Evolutionary conservation across 2,329 filamentous ascomycete genomes (phyloP).

Genomic region (Neonectria punicea): DNA sequence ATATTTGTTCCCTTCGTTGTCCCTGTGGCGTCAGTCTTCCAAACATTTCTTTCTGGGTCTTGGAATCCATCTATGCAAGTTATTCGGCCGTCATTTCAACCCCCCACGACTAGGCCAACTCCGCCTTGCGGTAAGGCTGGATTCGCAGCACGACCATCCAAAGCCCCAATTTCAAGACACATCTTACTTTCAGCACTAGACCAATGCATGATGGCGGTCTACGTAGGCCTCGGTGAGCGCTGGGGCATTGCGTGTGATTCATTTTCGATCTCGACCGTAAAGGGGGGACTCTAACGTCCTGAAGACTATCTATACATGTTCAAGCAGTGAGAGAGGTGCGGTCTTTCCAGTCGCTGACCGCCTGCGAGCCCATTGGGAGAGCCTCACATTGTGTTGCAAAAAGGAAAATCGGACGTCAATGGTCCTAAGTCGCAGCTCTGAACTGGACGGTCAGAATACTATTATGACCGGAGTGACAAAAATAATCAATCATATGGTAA

Average conservation of each 20-base stretch:
- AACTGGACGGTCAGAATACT: too few relatives aligned
- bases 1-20: too few relatives aligned
- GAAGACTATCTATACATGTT: too few relatives aligned
- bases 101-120: neutral
- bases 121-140: neutral
- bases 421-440: too few relatives aligned
- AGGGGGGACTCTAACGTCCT: too few relatives aligned
- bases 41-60: neutral
- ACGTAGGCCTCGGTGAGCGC: too few relatives aligned
- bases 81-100: too few relatives aligned
- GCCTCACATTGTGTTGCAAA: neutral
- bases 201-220: neutral
- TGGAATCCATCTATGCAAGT: neutral
- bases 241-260: too few relatives aligned
- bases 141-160: neutral
- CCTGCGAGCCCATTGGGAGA: neutral
- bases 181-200: neutral
- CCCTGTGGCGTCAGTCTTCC: too few relatives aligned
- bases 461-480: neutral
- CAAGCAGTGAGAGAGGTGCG: too few relatives aligned
- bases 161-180: neutral
- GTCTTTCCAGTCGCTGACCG: neutral
- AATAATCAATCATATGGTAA: conserved; percentile 5
- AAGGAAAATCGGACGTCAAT: neutral
- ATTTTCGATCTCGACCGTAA: too few relatives aligned